These are phyloP conservation scores for Vitis hybrid DNA, from an alignment of 177 flowering plant species.

Conservation along the genomic window DNA sequence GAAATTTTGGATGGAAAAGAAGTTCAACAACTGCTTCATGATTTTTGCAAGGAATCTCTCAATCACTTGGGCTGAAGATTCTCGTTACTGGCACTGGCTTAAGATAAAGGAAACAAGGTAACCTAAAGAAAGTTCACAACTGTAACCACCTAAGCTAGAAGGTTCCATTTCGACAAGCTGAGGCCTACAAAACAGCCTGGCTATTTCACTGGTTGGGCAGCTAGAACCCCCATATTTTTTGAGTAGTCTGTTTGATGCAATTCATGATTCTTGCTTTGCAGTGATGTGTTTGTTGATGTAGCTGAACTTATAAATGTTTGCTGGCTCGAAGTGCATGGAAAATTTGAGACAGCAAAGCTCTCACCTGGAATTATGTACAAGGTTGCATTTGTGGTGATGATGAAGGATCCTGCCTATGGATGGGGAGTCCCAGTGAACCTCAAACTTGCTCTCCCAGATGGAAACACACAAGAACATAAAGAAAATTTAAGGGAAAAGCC, in stretches of 20 bases:
- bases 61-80: slow-evolving; percentile 63
- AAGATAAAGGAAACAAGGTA: slow-evolving; percentile 31
- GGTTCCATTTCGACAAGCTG: too few species aligned
- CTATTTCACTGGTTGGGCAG: too few species aligned
- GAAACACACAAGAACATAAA: slow-evolving; percentile 39
- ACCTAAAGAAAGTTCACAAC: background rate
- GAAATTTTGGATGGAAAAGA: slow-evolving; percentile 67
- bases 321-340: slow-evolving; percentile 77
- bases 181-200: too few species aligned
- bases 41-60: slow-evolving; percentile 53
- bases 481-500: slow-evolving; percentile 35
- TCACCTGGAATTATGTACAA: slow-evolving; percentile 51
- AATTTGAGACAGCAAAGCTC: slow-evolving; percentile 41
- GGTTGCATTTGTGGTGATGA: slow-evolving; percentile 51
- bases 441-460: slow-evolving; percentile 50
- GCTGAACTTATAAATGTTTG: slow-evolving; percentile 64
- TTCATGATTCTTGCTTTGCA: slow-evolving; percentile 16
- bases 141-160: background rate
- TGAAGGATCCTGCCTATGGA: slow-evolving; percentile 55
- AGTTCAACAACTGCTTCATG: slow-evolving; percentile 58
- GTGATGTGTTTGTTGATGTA: slow-evolving; percentile 38
- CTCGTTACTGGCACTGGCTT: slow-evolving; percentile 51
- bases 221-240: background rate
- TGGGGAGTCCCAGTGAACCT: slow-evolving; percentile 73
- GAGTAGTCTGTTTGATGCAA: background rate